Percentiles rank a stretch among this genome's conserved stretches.
These are phyloP conservation scores for Mycena floridula DNA, from an alignment of 768 basidiomycete species.

Conservation along the genomic window DNA sequence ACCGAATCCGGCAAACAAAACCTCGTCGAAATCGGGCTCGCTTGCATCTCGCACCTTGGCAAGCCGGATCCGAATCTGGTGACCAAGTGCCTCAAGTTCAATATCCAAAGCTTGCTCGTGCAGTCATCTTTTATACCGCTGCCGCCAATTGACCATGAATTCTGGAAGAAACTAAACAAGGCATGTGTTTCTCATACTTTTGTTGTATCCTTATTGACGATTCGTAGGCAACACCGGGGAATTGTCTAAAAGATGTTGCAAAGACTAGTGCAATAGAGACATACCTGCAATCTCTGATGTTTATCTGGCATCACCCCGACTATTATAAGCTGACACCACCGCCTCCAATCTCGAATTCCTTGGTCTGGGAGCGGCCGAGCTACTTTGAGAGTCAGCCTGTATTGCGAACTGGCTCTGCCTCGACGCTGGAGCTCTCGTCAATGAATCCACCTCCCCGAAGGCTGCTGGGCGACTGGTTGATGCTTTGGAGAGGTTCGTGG, in stretches of 20 bases:
- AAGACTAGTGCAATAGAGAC: background rate
- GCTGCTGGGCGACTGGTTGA: slow-evolving; percentile 11
- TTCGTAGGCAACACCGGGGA: slow-evolving; percentile 1
- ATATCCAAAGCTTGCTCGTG: slow-evolving; percentile 8
- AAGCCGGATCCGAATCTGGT: slow-evolving; percentile 7
- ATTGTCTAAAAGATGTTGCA: background rate
- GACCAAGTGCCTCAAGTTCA: slow-evolving; percentile 4
- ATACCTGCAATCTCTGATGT: slow-evolving; percentile 8
- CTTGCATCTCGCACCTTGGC: slow-evolving; percentile 2
- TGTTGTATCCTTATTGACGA: too few species aligned
- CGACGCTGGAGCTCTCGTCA: background rate
- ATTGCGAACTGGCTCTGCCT: background rate
- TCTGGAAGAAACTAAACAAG: slow-evolving; percentile 10
- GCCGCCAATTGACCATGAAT: slow-evolving; percentile 7
- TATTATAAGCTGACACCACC: slow-evolving; percentile 5
- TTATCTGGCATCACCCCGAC: slow-evolving; percentile 13
- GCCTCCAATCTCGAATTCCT: slow-evolving; percentile 7
- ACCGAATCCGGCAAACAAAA: background rate
- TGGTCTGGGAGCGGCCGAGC: slow-evolving; percentile 1
- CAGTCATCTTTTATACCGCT: slow-evolving; percentile 8
- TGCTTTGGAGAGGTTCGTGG: slow-evolving; percentile 12
- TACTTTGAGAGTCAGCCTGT: background rate
- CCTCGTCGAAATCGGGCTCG: background rate
- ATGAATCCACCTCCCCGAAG: background rate
- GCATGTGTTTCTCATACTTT: too few species aligned